phyloP scores from a whole-genome alignment of 345 rosid species.

The Microthlaspi erraticum region DNA sequence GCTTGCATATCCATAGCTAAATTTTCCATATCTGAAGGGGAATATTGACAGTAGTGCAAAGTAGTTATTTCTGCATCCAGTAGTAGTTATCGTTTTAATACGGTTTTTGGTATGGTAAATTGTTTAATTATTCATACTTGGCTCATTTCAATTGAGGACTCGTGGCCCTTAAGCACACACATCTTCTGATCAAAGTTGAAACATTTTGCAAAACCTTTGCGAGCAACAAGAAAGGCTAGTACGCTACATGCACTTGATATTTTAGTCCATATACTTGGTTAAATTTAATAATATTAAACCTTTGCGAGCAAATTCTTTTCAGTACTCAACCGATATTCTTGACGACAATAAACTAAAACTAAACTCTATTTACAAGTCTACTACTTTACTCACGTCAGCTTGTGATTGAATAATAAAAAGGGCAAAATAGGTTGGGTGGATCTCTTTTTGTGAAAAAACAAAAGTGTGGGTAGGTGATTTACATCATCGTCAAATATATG shows the following conservation, averaged over 20 bases:
- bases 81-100: not conserved
- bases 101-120: not conserved
- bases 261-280: not conserved
- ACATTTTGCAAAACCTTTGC: too few relatives aligned
- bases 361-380: slow-evolving; percentile 16
- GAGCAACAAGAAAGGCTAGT: too few relatives aligned
- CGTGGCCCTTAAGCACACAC: too few relatives aligned
- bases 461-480: slow-evolving; percentile 40
- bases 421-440: slow-evolving; percentile 14
- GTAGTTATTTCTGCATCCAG: not conserved
- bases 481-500: slow-evolving; percentile 36
- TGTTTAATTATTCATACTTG: not conserved
- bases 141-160: not conserved
- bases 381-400: slow-evolving; percentile 30
- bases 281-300: not conserved
- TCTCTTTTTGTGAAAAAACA: slow-evolving; percentile 16
- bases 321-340: slow-evolving; percentile 4
- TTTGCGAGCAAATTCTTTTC: slow-evolving; percentile 3
- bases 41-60: not conserved
- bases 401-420: slow-evolving; percentile 11
- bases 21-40: too few relatives aligned
- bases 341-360: slow-evolving; percentile 20
- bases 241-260: too few relatives aligned
- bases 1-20: too few relatives aligned
- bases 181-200: too few relatives aligned